Base-by-base conservation (phyloP, 1,284 basidiomycete genomes). In the Ceratorhiza oryzae-sativae region DNA sequence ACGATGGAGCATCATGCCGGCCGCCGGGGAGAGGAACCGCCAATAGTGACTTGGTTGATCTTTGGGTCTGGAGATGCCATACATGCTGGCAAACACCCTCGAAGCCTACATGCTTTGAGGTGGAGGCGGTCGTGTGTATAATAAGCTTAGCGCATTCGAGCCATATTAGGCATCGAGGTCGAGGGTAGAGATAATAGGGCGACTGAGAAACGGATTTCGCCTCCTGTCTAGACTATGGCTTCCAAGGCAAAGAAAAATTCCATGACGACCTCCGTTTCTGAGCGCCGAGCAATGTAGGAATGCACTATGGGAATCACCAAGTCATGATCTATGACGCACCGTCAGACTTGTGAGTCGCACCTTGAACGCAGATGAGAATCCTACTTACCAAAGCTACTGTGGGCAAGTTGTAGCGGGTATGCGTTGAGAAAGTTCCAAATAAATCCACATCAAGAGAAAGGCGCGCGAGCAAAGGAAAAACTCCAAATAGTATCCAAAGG, bases 361-460 rank as follows among this genome's bases (percentile, higher is more conserved):
- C 39, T 41, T 41, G 18, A 59, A 42, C 39, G 56, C 36, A 59
- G 34, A 39, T 59, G 56, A 59, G 56, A 59, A 59, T 20, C 15
- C n/a, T 20, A 41, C 56, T 59, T 41, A 41, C 56, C 34, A 41
- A n/a, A 23, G 56, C 36, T 39, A 59, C 3, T 20, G 3, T 30
- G 6, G 23, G 10, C 25, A 51, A 25, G 23, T 25, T 10, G 30
- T 1, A 30, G 10, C 20, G 18, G 49, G 20, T 13, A 18, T 51
- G 30, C 25, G 25, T 30, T 25, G 6, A 36, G 55, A 23, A 58
- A 58, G 39, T 1, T 23, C 36, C 34, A 56, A 20, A 32, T 6
- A n/a, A 30, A 58, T 36, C 10, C 13, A 36, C 34, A 41, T n/a
- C 55, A 34, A 58, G 55, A 58, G 32, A 30, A 13, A 5, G 20